Conservation (phyloP, 805 yeast genomes). For the Kodamaea jinghongensis region DNA sequence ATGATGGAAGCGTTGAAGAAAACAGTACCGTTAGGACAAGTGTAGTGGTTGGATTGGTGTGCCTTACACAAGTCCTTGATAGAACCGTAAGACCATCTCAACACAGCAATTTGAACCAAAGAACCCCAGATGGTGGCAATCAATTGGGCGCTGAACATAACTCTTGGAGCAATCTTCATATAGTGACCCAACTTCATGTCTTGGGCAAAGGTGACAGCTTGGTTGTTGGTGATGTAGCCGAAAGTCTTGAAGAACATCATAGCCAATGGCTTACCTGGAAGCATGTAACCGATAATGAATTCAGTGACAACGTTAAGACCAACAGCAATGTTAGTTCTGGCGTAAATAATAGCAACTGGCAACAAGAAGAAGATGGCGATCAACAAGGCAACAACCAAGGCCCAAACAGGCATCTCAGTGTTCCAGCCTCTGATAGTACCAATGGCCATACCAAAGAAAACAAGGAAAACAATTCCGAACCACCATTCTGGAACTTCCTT, state of each 20-base stretch:
- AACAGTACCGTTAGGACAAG: conserved; percentile 41
- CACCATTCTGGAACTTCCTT: conserved; percentile 23
- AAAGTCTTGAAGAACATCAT: conserved; percentile 47
- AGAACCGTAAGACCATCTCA: conserved; percentile 40
- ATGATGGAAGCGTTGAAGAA: conserved; percentile 43
- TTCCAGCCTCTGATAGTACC: conserved; percentile 33
- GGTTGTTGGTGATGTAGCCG: conserved; percentile 47
- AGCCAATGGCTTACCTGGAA: conserved; percentile 48
- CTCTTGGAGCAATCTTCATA: conserved; percentile 41
- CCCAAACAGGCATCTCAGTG: conserved; percentile 44
- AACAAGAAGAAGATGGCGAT: conserved; percentile 38
- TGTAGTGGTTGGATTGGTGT: conserved; percentile 27
- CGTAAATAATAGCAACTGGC: conserved; percentile 39
- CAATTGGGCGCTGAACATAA: conserved; percentile 42
- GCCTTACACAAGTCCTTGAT: conserved; percentile 32
- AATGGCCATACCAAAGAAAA: conserved; percentile 16
- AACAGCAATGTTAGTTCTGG: conserved; percentile 36
- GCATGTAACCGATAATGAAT: conserved; percentile 42
- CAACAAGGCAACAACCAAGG: conserved; percentile 34
- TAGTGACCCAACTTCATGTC: conserved; percentile 45
- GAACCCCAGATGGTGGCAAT: conserved; percentile 42
- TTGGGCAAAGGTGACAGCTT: conserved; percentile 48
- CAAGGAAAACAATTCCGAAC: conserved; percentile 23
- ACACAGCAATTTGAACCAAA: conserved; percentile 38
- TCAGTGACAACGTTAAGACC: conserved; percentile 44